Base-by-base conservation (phyloP, 345 rosid genomes). In the Theobroma cacao region DNA sequence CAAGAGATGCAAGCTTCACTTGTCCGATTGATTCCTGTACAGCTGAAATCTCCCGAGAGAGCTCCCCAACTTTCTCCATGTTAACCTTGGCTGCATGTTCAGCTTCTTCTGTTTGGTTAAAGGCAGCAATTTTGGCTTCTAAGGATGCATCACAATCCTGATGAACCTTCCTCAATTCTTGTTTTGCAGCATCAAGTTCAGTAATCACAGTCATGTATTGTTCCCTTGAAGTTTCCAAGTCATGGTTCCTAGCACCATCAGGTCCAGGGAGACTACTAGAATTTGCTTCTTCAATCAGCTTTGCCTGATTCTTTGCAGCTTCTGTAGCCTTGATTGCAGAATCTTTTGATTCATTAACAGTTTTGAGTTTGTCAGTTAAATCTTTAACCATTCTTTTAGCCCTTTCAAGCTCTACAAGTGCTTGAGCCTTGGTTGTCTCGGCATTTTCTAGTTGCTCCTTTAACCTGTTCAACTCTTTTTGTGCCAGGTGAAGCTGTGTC, bases 401-500 rank as follows among this genome's bases (percentile, higher is more conserved):
- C 78, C 86, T 87, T 78, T 90, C 95, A 76, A 95, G 94, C 82
- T 93, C 99, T 53, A 56, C 82, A 72, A 92, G 83, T n/a, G 95
- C 97, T 78, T 93, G 89, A 78, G 81, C 85, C 83, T 91, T 91
- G 11, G 94, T 82, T 9, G 84, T 85, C 83, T 91, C 97, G 3
- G 97, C 98, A 74, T 89, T 95, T 86, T 83, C 82, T 65, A 95
- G 84, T 77, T 91, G 93, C 58, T 89, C 96, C 83, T 90, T 89
- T 65, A 93, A 81, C 89, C 83, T 91, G 79, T 86, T 86, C 65
- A 95, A 82, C 91, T 93, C 94, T 76, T 88, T 93, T 79, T 90
- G 91, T 17, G 92, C 89, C 75, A 95, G 87, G 80, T 93, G 99
- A 82, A 93, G 94, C 84, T 89, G 96, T 9, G 93, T 90, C 85